Conservation (phyloP, 352 stramenopile species). For the Phytophthora pinifolia region DNA sequence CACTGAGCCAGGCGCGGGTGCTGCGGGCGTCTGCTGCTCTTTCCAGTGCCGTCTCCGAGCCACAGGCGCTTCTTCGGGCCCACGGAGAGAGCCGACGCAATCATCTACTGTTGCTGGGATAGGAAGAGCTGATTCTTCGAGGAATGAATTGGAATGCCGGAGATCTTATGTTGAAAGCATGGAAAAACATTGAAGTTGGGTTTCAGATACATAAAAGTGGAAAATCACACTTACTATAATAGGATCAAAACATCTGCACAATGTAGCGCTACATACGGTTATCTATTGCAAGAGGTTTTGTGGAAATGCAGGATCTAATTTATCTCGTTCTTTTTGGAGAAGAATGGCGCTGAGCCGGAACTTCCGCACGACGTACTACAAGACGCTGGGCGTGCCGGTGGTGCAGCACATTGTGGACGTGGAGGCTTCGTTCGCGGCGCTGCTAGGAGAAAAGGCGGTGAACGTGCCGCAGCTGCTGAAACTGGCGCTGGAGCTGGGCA, state of each 20-base stretch:
- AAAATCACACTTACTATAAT: no score
- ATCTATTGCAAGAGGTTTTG: no score
- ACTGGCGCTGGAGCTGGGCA: no score
- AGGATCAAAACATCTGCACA: neutral
- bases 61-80: constrained; percentile 58
- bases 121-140: neutral
- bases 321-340: neutral
- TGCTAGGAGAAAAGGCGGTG: no score
- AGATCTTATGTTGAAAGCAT: neutral
- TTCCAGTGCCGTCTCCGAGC: constrained; percentile 21
- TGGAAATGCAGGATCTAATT: neutral
- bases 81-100: constrained; percentile 7
- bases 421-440: no score
- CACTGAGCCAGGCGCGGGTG: constrained; percentile 36
- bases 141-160: constrained; percentile 4
- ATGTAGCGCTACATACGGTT: no score
- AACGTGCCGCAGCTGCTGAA: no score
- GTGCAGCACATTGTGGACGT: constrained; percentile 83
- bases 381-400: constrained; percentile 83
- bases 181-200: constrained; percentile 22
- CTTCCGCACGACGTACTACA: constrained; percentile 88
- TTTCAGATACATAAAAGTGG: neutral
- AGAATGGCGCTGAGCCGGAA: constrained; percentile 71
- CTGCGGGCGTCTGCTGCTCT: constrained; percentile 18
- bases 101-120: constrained; percentile 9